Base-by-base conservation (phyloP, 352 stramenopile genomes). In the Blastocystis sp. region DNA sequence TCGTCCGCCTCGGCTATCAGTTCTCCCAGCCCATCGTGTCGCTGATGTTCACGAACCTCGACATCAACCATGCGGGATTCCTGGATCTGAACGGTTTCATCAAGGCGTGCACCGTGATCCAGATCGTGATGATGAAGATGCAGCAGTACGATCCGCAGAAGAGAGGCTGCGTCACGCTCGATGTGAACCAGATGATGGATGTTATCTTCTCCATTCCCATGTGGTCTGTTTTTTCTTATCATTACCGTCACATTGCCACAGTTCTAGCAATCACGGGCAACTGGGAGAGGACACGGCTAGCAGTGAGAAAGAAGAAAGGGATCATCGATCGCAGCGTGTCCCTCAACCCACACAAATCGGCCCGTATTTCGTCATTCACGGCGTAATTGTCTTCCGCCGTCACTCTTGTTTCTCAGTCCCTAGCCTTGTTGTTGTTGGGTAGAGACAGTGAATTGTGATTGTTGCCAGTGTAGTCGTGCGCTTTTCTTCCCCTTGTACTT, bases 51-150 rank as follows among this genome's bases (percentile, higher is more conserved):
- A 76, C 43, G 3, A 79, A 76, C 66, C 45, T 68, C 0, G 78
- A 88, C 28, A 43, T 42, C 9, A 66, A 88, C 11, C 78, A 70
- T 54, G 48, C 19, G 14, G 78, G 78, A 52, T 77, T 19, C 66
- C 78, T 88, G 34, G 63, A 88, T 24, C 54, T 88, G 17, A 57
- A 88, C 52, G 57, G 14, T 38, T 88, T 88, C 28, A 88, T 88
- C 45, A 88, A 78, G 28, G 54, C 68, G n/a, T 88, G 45, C 42
- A 71, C 65, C 19, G 71, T 81, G 52, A 65, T 84, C 45, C 74
- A 84, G 43, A 70, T 84, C 69, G 34, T 68, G 34, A 21, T 28
- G 24, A n/a, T 52, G 48, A 84, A 84, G 24, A 84, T 84, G 74
- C 74, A 68, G 34, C 74, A 84, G 74, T 84, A 84, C 10, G 74